Evolutionary conservation across 2,329 filamentous ascomycete species (phyloP), one percentile per base, ranked within the genome.

Genomic region (Aspergillus ustus): DNA sequence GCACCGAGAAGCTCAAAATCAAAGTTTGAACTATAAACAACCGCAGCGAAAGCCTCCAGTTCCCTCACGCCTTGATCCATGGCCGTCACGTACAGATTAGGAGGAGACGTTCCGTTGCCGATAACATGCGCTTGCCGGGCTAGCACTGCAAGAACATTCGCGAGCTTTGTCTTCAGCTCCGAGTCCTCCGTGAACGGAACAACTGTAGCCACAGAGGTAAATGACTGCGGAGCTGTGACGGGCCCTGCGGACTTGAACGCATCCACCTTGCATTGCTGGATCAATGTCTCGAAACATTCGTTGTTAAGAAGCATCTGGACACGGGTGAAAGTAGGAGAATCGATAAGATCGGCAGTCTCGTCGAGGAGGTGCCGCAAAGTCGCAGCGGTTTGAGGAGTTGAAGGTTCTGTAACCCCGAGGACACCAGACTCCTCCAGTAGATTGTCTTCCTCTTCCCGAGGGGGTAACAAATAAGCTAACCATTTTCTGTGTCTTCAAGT

Each of bases 281-380:
- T 85, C 17, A 99, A 85, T 25, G 90, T 86, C 2, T 91, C 91
- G 79, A 97, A 99, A 58, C 89, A 91, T 50, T 92, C 86, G 75
- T 98, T 93, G 62, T 98, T 90, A 59, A 97, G 85, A 61, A 91
- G 87, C 2, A 90, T 92, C 49, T 97, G 84, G 40, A 99, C 93
- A 71, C 93, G 90, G 0, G 89, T 86, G 78, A 98, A 98, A 40
- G 91, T 87, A 0, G 95, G 95, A 1, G 95, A 97, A 73, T 99
- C 95, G 72, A 98, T 89, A 25, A 99, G 85, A 74, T 99, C 95
- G 44, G 94, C 91, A 2, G 95, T 98, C 81, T 99, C 95, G 74
- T 99, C 94, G 1, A 99, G 86, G 20, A 99, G 85, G 61, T 91
- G 89, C 59, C 94, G 88, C 59, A 99, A 86, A 1, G 88, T 86